A percentile compares a stretch with the other conserved stretches of the same genome.
Evolutionary conservation across 164 flowering plant species (phyloP).

Genomic region (Taxillus chinensis): DNA sequence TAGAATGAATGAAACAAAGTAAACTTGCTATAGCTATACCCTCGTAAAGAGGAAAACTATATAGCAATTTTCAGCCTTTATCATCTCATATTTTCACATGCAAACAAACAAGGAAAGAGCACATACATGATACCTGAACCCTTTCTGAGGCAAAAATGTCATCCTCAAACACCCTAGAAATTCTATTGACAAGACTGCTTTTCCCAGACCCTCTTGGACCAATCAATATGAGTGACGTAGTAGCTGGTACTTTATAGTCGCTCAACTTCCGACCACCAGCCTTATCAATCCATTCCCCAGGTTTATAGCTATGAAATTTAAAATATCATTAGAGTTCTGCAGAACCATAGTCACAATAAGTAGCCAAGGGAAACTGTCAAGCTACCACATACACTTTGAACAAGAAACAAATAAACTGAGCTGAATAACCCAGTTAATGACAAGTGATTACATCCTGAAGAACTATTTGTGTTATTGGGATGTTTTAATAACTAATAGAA

Average conservation of each 20-base stretch:
- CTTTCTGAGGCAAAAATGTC: slow-evolving; percentile 45
- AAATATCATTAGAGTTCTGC: slow-evolving; percentile 2
- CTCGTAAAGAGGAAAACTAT: too few species aligned
- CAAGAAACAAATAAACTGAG: too few species aligned
- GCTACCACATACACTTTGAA: too few species aligned
- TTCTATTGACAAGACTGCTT: slow-evolving; percentile 71
- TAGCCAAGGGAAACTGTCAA: too few species aligned
- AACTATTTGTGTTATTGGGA: too few species aligned
- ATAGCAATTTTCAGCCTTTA: too few species aligned
- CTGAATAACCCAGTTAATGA: too few species aligned
- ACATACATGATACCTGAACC: slow-evolving; percentile 73
- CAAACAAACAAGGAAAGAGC: neutral
- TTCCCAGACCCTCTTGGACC: slow-evolving; percentile 85
- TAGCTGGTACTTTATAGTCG: slow-evolving; percentile 48
- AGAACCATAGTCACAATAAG: neutral
- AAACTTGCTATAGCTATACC: neutral
- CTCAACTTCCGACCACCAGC: slow-evolving; percentile 23
- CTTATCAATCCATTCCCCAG: slow-evolving; percentile 60
- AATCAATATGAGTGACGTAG: slow-evolving; percentile 47
- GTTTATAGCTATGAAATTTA: slow-evolving; percentile 42
- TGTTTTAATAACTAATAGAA: too few species aligned
- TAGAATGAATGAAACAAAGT: neutral
- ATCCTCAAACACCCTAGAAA: slow-evolving; percentile 54
- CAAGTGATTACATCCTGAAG: too few species aligned
- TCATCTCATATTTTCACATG: neutral